Evolutionary conservation across 257 asterid species (phyloP).

Genomic region (Scutellaria barbata): DNA sequence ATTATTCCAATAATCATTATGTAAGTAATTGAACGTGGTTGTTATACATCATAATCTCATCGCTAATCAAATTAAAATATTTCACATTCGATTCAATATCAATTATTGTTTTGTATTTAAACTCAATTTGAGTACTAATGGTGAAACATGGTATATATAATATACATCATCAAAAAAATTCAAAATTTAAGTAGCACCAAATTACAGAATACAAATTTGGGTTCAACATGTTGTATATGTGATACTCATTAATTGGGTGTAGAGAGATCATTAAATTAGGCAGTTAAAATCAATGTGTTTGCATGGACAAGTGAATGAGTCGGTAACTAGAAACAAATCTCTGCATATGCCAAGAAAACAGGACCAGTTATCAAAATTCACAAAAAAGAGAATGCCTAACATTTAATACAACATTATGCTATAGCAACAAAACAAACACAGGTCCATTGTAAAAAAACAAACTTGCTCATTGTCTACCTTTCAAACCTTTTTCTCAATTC

Average conservation of each 20-base stretch:
- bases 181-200: background rate
- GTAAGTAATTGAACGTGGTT: no score
- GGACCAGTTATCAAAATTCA: slow-evolving; percentile 52
- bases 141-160: no score
- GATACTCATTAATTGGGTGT: slow-evolving; percentile 2
- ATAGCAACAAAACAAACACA: slow-evolving; percentile 34
- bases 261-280: no score
- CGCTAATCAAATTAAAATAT: no score
- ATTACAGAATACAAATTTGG: background rate
- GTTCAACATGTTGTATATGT: background rate
- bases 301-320: slow-evolving; percentile 47
- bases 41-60: no score
- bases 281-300: slow-evolving; percentile 22
- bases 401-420: slow-evolving; percentile 40
- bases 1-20: no score
- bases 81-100: no score
- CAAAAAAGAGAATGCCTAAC: slow-evolving; percentile 47
- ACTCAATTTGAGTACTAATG: no score
- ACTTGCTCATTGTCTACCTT: slow-evolving; percentile 28
- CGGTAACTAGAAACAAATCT: slow-evolving; percentile 37
- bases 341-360: slow-evolving; percentile 37
- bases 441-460: slow-evolving; percentile 34
- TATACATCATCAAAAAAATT: background rate
- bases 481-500: slow-evolving; percentile 19
- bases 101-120: no score